A percentile compares a stretch with the other conserved stretches of the same genome.
Evolutionary conservation across 2,329 filamentous ascomycete species (phyloP).

Genomic region (Fusarium algeriense): DNA sequence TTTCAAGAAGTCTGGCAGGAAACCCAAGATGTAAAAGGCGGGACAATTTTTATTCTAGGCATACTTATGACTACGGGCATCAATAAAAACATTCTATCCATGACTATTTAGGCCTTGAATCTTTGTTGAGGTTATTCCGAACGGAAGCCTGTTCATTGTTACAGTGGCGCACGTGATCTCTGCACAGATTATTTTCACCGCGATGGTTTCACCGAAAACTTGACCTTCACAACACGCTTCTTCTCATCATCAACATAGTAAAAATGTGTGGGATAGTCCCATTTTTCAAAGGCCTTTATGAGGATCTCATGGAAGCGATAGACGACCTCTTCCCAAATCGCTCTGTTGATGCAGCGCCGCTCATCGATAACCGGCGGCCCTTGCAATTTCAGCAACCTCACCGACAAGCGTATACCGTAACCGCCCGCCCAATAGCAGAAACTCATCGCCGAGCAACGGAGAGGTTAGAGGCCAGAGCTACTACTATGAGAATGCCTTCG

Average conservation of each 20-base stretch:
- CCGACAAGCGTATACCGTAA: constrained; percentile 5
- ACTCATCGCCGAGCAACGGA: neutral
- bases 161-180: constrained; percentile 13
- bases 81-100: too few species aligned
- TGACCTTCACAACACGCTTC: neutral
- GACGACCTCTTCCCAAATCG: constrained; percentile 22
- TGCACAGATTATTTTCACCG: neutral
- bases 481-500: constrained; percentile 12
- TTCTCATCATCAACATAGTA: neutral
- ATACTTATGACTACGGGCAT: neutral
- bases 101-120: accelerated
- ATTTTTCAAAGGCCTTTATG: constrained; percentile 11
- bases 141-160: neutral
- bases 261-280: constrained; percentile 19
- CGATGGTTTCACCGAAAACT: neutral
- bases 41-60: accelerated
- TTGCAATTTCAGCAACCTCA: constrained; percentile 8
- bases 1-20: constrained; percentile 25
- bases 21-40: neutral
- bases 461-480: neutral
- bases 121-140: neutral
- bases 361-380: constrained; percentile 6
- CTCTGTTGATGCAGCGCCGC: constrained; percentile 5
- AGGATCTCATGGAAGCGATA: constrained; percentile 23
- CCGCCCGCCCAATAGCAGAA: constrained; percentile 3